Evolutionary conservation across 2,329 filamentous ascomycete species (phyloP).

Genomic region (Talaromyces sp.): DNA sequence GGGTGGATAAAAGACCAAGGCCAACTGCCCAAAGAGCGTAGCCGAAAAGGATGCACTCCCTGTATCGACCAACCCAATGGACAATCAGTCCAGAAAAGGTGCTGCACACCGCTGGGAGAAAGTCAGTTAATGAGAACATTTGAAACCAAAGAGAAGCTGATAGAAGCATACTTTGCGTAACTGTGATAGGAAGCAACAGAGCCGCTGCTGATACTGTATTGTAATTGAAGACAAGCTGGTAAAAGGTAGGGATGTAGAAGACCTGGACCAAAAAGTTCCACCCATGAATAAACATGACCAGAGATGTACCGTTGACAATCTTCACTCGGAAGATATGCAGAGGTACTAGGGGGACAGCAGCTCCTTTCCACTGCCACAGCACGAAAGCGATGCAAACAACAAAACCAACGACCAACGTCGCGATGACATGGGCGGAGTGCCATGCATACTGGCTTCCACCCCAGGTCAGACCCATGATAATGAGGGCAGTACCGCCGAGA

Average conservation of each 20-base stretch:
- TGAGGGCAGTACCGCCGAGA: slow-evolving; percentile 48
- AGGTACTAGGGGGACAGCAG: slow-evolving; percentile 27
- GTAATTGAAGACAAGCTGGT: slow-evolving; percentile 57
- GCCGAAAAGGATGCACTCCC: slow-evolving; percentile 58
- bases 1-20: slow-evolving; percentile 56
- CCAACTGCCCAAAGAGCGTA: slow-evolving; percentile 58
- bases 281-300: slow-evolving; percentile 62
- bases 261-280: slow-evolving; percentile 64
- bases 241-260: slow-evolving; percentile 65
- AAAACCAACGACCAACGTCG: slow-evolving; percentile 56
- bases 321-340: slow-evolving; percentile 58
- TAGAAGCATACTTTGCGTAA: slow-evolving; percentile 43
- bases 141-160: background rate
- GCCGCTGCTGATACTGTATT: slow-evolving; percentile 52
- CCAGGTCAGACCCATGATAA: slow-evolving; percentile 60
- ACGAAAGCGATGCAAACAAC: slow-evolving; percentile 31
- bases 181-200: slow-evolving; percentile 55
- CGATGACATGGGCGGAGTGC: slow-evolving; percentile 58
- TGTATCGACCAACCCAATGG: slow-evolving; percentile 56
- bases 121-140: slow-evolving; percentile 35
- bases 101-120: slow-evolving; percentile 50
- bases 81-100: slow-evolving; percentile 57
- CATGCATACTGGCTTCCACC: slow-evolving; percentile 62
- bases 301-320: slow-evolving; percentile 58
- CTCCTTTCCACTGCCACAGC: slow-evolving; percentile 40